phyloP scores from a whole-genome alignment of 2,329 filamentous ascomycete genomes.

The Didymella sp. region DNA sequence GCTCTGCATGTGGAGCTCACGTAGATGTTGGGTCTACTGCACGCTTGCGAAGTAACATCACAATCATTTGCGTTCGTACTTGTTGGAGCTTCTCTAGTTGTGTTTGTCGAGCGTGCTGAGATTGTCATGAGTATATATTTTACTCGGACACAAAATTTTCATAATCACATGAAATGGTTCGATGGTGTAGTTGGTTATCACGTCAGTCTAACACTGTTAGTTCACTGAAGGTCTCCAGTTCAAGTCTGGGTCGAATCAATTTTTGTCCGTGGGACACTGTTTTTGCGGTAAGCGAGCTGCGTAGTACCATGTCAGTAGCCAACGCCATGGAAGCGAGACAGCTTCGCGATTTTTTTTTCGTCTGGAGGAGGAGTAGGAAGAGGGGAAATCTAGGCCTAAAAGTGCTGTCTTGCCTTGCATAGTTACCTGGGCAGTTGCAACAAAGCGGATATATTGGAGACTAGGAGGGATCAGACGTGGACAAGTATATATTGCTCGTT shows the following conservation, averaged over 20 bases:
- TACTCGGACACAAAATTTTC: background rate
- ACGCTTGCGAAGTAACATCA: background rate
- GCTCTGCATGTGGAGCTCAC: background rate
- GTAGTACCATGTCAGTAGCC: background rate
- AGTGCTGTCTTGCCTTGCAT: no score
- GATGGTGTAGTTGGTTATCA: slow-evolving; percentile 57
- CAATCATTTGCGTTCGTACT: background rate
- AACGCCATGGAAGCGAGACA: background rate
- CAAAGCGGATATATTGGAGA: no score
- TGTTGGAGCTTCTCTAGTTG: background rate
- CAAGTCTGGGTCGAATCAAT: slow-evolving; percentile 30
- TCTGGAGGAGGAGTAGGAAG: no score
- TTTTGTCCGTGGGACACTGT: slow-evolving; percentile 8
- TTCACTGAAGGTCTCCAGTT: slow-evolving; percentile 28
- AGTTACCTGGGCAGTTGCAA: no score
- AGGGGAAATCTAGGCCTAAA: no score
- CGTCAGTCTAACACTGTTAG: slow-evolving; percentile 53
- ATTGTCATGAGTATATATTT: no score
- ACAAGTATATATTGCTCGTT: no score
- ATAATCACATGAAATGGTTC: slow-evolving; percentile 14
- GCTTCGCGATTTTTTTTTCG: background rate
- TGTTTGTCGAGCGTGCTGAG: background rate
- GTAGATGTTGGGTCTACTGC: background rate
- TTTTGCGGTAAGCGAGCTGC: background rate
- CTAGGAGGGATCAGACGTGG: no score